phyloP scores from a whole-genome alignment of 2,329 filamentous ascomycete species.

The Aureobasidium leucospermi region DNA sequence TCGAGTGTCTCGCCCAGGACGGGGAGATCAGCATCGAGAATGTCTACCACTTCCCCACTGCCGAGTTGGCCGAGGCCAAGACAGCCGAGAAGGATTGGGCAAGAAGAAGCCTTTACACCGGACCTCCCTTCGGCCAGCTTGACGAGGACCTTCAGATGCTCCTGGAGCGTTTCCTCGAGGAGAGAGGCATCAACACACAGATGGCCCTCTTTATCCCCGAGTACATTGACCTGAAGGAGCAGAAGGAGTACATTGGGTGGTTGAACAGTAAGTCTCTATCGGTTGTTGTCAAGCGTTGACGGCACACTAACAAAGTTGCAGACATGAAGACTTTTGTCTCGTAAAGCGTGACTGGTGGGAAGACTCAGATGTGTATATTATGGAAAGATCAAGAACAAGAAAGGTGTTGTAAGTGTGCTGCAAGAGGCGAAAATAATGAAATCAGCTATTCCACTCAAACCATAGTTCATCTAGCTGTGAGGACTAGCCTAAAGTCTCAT shows the following conservation, averaged over 20 bases:
- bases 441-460: neutral
- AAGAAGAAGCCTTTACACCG: constrained; percentile 73
- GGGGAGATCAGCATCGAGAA: constrained; percentile 83
- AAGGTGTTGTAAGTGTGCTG: neutral
- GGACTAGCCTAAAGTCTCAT: too few relatives aligned
- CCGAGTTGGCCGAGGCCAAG: constrained; percentile 67
- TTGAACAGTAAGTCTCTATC: constrained; percentile 52
- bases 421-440: neutral
- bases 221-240: constrained; percentile 97
- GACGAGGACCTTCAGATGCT: constrained; percentile 93
- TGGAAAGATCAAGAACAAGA: neutral
- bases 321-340: constrained; percentile 82
- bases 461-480: too few relatives aligned
- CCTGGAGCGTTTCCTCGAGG: constrained; percentile 88
- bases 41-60: constrained; percentile 77
- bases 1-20: constrained; percentile 81
- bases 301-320: constrained; percentile 22
- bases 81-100: constrained; percentile 63
- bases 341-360: constrained; percentile 23
- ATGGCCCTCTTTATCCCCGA: constrained; percentile 88
- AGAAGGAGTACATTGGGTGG: constrained; percentile 92
- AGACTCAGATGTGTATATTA: neutral
- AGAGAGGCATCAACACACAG: constrained; percentile 80
- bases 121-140: constrained; percentile 86
- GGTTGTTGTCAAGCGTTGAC: neutral